Conservation (phyloP, 1,139 yeast species). For the Kazachstania sp. region DNA sequence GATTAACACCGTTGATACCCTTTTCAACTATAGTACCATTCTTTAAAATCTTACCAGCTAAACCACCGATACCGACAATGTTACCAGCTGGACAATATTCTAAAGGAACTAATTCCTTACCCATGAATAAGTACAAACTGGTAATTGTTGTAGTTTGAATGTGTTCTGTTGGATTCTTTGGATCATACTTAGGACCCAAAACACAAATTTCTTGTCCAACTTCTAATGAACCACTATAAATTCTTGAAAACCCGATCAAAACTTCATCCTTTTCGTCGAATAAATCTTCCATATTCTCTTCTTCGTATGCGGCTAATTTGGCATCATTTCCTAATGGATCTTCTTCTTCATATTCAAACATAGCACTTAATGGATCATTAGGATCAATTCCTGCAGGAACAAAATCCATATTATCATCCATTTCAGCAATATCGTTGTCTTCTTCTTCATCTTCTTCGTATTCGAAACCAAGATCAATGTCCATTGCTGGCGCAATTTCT, state of each 20-base stretch:
- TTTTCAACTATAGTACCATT: slow-evolving; percentile 68
- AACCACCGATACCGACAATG: slow-evolving; percentile 89
- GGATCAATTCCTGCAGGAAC: slow-evolving; percentile 27
- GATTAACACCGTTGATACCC: slow-evolving; percentile 48
- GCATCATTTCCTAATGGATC: slow-evolving; percentile 27
- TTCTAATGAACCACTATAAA: slow-evolving; percentile 73
- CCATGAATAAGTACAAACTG: slow-evolving; percentile 80
- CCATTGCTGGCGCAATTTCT: slow-evolving; percentile 22
- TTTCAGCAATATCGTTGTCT: slow-evolving; percentile 10
- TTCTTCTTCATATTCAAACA: slow-evolving; percentile 32
- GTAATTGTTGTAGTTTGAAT: slow-evolving; percentile 47
- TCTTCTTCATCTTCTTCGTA: slow-evolving; percentile 14
- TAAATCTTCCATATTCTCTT: slow-evolving; percentile 38
- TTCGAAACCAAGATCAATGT: slow-evolving; percentile 14
- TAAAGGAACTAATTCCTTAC: slow-evolving; percentile 73
- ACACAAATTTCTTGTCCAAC: slow-evolving; percentile 69
- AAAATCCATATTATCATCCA: slow-evolving; percentile 8
- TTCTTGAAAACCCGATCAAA: slow-evolving; percentile 78
- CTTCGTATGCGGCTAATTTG: slow-evolving; percentile 32
- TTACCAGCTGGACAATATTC: slow-evolving; percentile 88
- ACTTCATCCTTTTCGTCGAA: slow-evolving; percentile 49
- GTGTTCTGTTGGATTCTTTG: slow-evolving; percentile 53
- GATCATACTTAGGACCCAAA: slow-evolving; percentile 82
- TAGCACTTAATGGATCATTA: slow-evolving; percentile 28
- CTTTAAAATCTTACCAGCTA: slow-evolving; percentile 73